Conservation (phyloP, 1,284 basidiomycete species). For the Austroboletus niveus region DNA sequence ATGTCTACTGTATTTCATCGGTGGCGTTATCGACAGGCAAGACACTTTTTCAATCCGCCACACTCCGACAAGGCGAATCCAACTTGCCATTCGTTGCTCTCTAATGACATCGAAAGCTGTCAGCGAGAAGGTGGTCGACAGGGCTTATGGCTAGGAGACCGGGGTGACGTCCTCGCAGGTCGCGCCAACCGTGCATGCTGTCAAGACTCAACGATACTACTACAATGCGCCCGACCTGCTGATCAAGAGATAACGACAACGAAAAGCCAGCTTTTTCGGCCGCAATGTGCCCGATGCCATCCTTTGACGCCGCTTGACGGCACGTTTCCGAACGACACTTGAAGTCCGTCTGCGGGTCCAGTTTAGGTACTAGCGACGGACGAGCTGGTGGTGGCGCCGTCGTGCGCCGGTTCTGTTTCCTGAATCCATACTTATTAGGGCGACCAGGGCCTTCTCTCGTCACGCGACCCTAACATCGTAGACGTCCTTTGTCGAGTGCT, state of each 20-base stretch:
- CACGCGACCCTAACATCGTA: too few species aligned
- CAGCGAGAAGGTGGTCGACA: not conserved
- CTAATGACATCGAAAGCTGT: constrained; percentile 1
- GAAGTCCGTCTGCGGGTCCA: not conserved
- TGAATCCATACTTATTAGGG: not conserved
- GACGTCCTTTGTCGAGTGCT: not conserved
- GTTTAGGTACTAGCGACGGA: not conserved
- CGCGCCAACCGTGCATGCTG: not conserved
- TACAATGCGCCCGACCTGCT: too few species aligned
- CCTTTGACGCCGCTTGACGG: too few species aligned
- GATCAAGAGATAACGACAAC: too few species aligned
- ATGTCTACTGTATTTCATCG: too few species aligned
- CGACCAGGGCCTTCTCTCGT: not conserved
- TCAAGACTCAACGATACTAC: too few species aligned
- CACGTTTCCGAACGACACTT: too few species aligned
- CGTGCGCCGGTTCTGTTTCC: not conserved
- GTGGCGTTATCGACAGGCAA: not conserved
- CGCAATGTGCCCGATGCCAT: too few species aligned
- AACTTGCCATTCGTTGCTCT: constrained; percentile 5
- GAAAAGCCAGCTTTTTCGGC: too few species aligned
- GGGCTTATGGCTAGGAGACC: not conserved
- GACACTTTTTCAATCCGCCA: not conserved
- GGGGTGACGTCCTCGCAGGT: constrained; percentile 5
- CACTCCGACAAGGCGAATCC: constrained; percentile 9
- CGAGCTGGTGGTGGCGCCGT: not conserved